Conservation (phyloP, 1,284 basidiomycete genomes). For the Ustilago loliicola region DNA sequence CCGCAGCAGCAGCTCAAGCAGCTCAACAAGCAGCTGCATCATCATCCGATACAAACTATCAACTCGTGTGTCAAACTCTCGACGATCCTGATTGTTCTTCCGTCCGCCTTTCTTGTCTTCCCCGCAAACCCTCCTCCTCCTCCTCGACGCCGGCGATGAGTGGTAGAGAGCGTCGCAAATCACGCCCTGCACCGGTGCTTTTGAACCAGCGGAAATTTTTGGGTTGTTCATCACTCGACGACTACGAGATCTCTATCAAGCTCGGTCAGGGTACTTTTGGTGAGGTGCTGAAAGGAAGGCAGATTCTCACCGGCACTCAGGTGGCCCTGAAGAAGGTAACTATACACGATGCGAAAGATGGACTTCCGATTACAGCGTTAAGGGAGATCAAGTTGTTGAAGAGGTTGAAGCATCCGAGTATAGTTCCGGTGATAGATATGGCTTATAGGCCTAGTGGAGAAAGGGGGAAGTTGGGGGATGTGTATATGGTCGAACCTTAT, state of each 20-base stretch:
- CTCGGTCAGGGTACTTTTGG: slow-evolving; percentile 68
- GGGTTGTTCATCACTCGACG: slow-evolving; percentile 63
- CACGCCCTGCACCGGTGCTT: slow-evolving; percentile 41
- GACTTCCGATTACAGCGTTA: slow-evolving; percentile 93
- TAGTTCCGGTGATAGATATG: slow-evolving; percentile 93
- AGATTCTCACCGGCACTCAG: slow-evolving; percentile 74
- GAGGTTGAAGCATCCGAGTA: slow-evolving; percentile 83
- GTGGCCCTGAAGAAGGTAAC: slow-evolving; percentile 95
- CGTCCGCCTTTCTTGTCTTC: slow-evolving; percentile 42
- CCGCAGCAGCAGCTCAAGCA: background rate
- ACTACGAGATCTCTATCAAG: slow-evolving; percentile 66
- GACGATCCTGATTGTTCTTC: slow-evolving; percentile 30
- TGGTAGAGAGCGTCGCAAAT: slow-evolving; percentile 41
- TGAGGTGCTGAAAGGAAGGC: slow-evolving; percentile 70
- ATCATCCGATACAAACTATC: slow-evolving; percentile 19
- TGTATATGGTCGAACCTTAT: slow-evolving; percentile 98
- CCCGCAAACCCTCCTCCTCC: slow-evolving; percentile 20
- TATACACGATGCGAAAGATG: slow-evolving; percentile 96
- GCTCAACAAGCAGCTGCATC: background rate
- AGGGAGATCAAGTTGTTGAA: slow-evolving; percentile 99
- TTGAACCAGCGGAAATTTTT: slow-evolving; percentile 60
- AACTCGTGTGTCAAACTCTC: slow-evolving; percentile 30
- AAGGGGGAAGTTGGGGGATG: slow-evolving; percentile 74
- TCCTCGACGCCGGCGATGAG: background rate
- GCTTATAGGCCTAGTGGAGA: slow-evolving; percentile 73